A percentile compares a stretch with the other conserved stretches of the same genome.
Evolutionary conservation across 257 asterid species (phyloP).

Genomic region (Marsdenia floribunda): DNA sequence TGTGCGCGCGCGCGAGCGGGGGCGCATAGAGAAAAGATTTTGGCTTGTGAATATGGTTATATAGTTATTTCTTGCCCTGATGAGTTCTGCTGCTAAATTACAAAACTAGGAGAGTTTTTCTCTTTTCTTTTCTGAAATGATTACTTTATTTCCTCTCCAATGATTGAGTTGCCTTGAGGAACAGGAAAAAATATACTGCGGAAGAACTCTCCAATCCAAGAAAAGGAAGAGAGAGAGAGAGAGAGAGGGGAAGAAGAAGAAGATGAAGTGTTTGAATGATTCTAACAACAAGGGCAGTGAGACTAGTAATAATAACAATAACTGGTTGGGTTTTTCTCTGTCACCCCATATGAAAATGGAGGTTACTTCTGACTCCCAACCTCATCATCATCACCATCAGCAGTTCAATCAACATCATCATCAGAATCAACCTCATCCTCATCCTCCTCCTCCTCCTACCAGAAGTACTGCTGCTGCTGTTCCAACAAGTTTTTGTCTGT

Average conservation of each 20-base stretch:
- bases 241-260: not conserved
- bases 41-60: conserved; percentile 5
- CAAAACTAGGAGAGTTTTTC: conserved; percentile 12
- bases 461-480: conserved; percentile 20
- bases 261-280: conserved; percentile 51
- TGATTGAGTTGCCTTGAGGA: conserved; percentile 50
- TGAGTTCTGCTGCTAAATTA: conserved; percentile 28
- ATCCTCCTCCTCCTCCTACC: not conserved
- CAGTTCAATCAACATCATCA: conserved; percentile 11
- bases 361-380: conserved; percentile 31
- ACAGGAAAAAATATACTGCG: conserved; percentile 9
- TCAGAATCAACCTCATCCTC: conserved; percentile 8
- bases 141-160: conserved; percentile 41
- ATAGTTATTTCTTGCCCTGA: conserved; percentile 8
- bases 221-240: not conserved
- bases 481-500: conserved; percentile 33
- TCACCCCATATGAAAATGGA: conserved; percentile 74
- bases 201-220: conserved; percentile 7
- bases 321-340: conserved; percentile 86
- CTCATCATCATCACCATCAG: conserved; percentile 14
- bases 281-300: conserved; percentile 25
- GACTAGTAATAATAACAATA: conserved; percentile 16
- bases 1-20: too few relatives aligned
- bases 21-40: conserved; percentile 13
- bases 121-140: conserved; percentile 34